These are phyloP conservation scores for Stachybotrys elegans DNA, from an alignment of 2,329 filamentous ascomycete genomes.

Conservation along the genomic window DNA sequence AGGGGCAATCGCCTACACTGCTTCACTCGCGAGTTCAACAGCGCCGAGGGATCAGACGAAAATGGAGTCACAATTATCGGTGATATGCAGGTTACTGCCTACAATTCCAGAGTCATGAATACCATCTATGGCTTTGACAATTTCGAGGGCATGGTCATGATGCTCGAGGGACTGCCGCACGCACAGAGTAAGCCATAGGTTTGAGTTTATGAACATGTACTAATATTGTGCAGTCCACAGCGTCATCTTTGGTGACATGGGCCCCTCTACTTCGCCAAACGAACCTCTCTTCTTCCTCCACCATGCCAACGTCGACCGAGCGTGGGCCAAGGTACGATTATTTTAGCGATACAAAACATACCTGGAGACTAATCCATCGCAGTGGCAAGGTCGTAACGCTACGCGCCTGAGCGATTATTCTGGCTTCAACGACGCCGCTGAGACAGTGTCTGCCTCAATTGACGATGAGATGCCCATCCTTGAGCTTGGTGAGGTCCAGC, in stretches of 20 bases:
- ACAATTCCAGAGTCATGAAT: conserved; percentile 10
- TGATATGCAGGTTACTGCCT: conserved; percentile 11
- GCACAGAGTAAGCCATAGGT: conserved; percentile 9
- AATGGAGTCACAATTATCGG: conserved; percentile 11
- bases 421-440: conserved; percentile 7
- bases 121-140: conserved; percentile 11
- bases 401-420: conserved; percentile 13
- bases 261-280: conserved; percentile 18
- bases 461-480: conserved; percentile 11
- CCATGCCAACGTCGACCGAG: conserved; percentile 20
- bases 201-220: too few species aligned
- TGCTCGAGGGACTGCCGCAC: conserved; percentile 14
- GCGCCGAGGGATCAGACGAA: conserved; percentile 5
- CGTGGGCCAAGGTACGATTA: conserved; percentile 4
- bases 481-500: conserved; percentile 7
- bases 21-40: conserved; percentile 11
- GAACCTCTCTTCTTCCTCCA: conserved; percentile 23
- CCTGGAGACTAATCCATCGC: background rate
- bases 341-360: background rate
- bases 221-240: conserved; percentile 2
- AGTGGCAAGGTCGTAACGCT: conserved; percentile 13
- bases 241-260: conserved; percentile 18
- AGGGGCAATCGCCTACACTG: background rate
- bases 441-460: conserved; percentile 5
- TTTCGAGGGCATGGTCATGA: conserved; percentile 7